Base-by-base conservation (phyloP, 805 yeast genomes). In the Groenewaldozyma salmanticensis region DNA sequence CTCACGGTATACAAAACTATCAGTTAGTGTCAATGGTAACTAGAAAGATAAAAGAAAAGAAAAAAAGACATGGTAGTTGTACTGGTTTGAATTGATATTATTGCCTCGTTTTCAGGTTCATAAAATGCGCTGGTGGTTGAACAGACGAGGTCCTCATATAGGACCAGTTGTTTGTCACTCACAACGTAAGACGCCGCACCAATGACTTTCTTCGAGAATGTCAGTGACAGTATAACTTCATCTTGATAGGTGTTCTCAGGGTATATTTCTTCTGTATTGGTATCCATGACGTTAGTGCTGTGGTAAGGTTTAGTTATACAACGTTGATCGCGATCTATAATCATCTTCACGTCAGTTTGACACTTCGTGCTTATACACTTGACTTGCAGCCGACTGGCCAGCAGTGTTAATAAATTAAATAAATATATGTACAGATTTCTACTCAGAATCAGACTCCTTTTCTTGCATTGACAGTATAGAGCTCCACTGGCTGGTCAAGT, bases 401-500 rank as follows among this genome's bases (percentile, higher is more conserved):
- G 17, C 7, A 6, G n/a, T 11, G 27, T 9, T 35, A 21, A 16
- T 7, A 7, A 24, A 24, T 22, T 37, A 27, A 37, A 37, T 27
- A 27, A 27, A 24, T 22, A 15, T 21, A n/a, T n/a, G n/a, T n/a
- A n/a, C 34, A 31, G 13, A 20, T 13, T 39, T 21, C 13, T 16
- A 7, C 21, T 42, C 38, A 16, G 16, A 15, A 6, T 35, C 43
- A 13, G 31, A 21, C 13, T 46, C 45, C 5, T 31, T 19, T 35
- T 46, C 43, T 33, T 43, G 46, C 31, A 31, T 21, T 5, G 17
- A 18, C 13, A 39, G 22, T 16, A 39, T 32, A 2, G 15, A 13
- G 15, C 33, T 22, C 42, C 42, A 38, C 32, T 43, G 49, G 11
- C 27, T 34, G 16, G 42, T 42, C 20, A 46, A 21, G 15, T 44